A percentile compares a stretch with the other conserved stretches of the same genome.
Conservation (phyloP, 2,329 filamentous ascomycete species). For the Coniella vitis region DNA sequence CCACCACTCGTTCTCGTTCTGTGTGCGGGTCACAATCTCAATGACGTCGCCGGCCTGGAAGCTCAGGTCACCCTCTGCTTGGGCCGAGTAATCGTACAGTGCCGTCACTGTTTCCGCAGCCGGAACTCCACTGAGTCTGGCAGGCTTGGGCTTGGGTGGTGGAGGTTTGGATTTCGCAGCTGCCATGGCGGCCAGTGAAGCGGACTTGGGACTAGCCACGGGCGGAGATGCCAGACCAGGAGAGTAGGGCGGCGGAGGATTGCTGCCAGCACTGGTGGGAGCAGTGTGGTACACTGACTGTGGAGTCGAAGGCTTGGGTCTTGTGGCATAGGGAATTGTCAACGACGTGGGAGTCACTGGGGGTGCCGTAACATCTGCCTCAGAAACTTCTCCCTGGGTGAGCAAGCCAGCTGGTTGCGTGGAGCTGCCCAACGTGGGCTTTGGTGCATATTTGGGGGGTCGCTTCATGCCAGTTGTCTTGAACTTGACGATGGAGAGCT, state of each 20-base stretch:
- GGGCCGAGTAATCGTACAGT: conserved; percentile 92
- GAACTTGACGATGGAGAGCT: conserved; percentile 79
- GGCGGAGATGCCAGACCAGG: conserved; percentile 29
- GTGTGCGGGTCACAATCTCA: conserved; percentile 76
- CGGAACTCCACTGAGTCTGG: conserved; percentile 58
- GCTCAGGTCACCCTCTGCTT: conserved; percentile 88
- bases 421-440: conserved; percentile 43
- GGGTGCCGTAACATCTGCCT: conserved; percentile 1
- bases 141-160: conserved; percentile 73
- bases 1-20: conserved; percentile 98
- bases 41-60: conserved; percentile 86
- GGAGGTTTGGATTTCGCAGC: conserved; percentile 61
- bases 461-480: conserved; percentile 73
- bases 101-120: conserved; percentile 76
- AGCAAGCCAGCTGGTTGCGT: conserved; percentile 42
- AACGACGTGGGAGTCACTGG: conserved; percentile 1
- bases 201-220: conserved; percentile 21
- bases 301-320: conserved; percentile 13
- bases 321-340: conserved; percentile 13
- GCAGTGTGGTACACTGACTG: conserved; percentile 23
- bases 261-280: conserved; percentile 41
- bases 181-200: conserved; percentile 38
- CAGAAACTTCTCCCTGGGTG: conserved; percentile 38
- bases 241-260: conserved; percentile 67
- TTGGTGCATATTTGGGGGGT: conserved; percentile 52